phyloP scores from a whole-genome alignment of 1,284 basidiomycete genomes.

The Chalciporus sp. region DNA sequence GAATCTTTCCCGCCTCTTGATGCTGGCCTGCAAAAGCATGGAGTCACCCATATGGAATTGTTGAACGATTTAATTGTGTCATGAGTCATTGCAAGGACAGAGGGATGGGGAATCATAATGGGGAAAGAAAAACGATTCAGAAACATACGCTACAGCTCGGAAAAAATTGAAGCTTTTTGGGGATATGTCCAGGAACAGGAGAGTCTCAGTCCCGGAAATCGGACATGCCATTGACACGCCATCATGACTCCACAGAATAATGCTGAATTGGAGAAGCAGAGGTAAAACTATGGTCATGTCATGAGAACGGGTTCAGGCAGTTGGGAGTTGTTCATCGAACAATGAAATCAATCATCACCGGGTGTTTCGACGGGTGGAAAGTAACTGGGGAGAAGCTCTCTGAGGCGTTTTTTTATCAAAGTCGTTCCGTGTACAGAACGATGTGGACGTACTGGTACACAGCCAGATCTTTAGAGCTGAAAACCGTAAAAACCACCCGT shows the following conservation, averaged over 20 bases:
- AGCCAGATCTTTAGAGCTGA: conserved; percentile 59
- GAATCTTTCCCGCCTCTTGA: too few species aligned
- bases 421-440: neutral
- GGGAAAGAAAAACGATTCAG: too few species aligned
- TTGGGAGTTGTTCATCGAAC: neutral
- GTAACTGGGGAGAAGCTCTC: conserved; percentile 61
- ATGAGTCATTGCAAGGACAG: too few species aligned
- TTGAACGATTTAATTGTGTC: too few species aligned
- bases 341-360: neutral
- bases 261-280: neutral
- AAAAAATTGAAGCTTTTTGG: neutral
- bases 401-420: conserved; percentile 26
- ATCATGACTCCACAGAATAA: neutral
- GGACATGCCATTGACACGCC: neutral
- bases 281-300: neutral
- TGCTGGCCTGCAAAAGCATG: too few species aligned
- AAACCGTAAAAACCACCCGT: conserved; percentile 74
- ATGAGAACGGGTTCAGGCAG: neutral
- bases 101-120: too few species aligned
- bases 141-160: neutral
- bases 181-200: neutral
- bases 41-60: too few species aligned
- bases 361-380: conserved; percentile 39
- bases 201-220: neutral
- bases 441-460: conserved; percentile 60